Evolutionary conservation across 2,329 filamentous ascomycete species (phyloP).

Genomic region (Gnomoniopsis smithogilvyi): DNA sequence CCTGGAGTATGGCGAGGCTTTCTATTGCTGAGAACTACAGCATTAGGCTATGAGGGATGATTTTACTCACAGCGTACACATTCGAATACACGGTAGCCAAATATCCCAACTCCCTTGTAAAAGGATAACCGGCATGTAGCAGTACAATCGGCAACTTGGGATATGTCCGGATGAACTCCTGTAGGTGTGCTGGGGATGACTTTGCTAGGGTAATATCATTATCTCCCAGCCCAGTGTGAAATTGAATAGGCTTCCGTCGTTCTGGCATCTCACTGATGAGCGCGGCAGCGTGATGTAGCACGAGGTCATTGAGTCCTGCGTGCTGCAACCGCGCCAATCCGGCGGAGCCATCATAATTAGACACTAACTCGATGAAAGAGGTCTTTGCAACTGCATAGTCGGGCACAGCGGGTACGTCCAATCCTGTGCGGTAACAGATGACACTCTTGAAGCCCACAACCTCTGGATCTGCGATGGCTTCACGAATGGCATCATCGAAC

Average conservation of each 20-base stretch:
- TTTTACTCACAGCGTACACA: conserved; percentile 55
- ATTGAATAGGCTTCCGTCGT: conserved; percentile 68
- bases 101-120: conserved; percentile 74
- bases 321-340: conserved; percentile 56
- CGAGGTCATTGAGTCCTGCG: conserved; percentile 63
- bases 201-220: conserved; percentile 69
- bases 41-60: background rate
- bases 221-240: conserved; percentile 81
- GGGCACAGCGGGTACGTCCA: conserved; percentile 52
- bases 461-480: conserved; percentile 59
- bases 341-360: conserved; percentile 25
- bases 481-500: conserved; percentile 51
- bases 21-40: background rate
- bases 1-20: background rate
- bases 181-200: conserved; percentile 72
- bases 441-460: conserved; percentile 82
- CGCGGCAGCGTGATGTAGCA: conserved; percentile 63
- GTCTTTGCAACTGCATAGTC: conserved; percentile 39
- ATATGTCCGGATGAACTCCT: conserved; percentile 68
- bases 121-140: conserved; percentile 79
- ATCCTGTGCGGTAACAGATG: conserved; percentile 75
- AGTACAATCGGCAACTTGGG: conserved; percentile 71
- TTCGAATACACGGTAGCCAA: conserved; percentile 74
- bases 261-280: conserved; percentile 47
- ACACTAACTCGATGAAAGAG: conserved; percentile 35